Conservation (phyloP, 1,284 basidiomycete species). For the Takashimella koratensis region DNA sequence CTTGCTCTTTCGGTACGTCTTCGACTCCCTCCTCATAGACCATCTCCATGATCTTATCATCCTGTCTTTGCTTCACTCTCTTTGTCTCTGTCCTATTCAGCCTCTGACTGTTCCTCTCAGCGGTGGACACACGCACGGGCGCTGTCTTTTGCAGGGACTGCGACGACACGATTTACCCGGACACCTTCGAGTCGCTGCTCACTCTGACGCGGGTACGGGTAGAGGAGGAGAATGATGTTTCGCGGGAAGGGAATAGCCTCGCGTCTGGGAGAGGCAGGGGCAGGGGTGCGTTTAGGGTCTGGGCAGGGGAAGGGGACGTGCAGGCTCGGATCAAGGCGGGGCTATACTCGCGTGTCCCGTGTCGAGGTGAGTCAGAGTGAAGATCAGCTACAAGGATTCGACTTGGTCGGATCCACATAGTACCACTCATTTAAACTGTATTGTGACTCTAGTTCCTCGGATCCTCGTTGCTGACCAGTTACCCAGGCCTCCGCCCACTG, state of each 20-base stretch:
- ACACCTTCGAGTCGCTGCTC: conserved; percentile 50
- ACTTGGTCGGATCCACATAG: too few species aligned
- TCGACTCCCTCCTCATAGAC: neutral
- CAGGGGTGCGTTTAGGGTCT: conserved; percentile 31
- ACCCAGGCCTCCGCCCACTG: conserved; percentile 71
- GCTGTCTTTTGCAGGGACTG: conserved; percentile 59
- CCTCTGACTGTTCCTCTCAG: conserved; percentile 42
- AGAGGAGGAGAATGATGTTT: conserved; percentile 57
- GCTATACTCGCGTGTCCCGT: conserved; percentile 6
- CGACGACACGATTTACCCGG: conserved; percentile 59
- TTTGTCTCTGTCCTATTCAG: conserved; percentile 2
- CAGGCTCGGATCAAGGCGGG: conserved; percentile 1
- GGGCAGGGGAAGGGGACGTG: conserved; percentile 14
- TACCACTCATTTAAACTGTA: neutral
- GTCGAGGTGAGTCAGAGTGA: conserved; percentile 25
- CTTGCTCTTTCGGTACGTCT: conserved; percentile 65
- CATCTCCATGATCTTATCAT: neutral
- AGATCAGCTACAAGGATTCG: too few species aligned
- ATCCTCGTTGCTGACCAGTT: neutral
- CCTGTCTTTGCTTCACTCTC: conserved; percentile 1
- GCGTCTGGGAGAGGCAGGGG: conserved; percentile 45
- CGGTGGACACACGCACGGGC: conserved; percentile 59
- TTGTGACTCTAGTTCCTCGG: neutral
- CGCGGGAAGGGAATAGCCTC: conserved; percentile 55
- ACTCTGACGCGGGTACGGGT: conserved; percentile 49